These are phyloP conservation scores for Thymus mandschuricus DNA, from an alignment of 257 asterid genomes.

Conservation along the genomic window DNA sequence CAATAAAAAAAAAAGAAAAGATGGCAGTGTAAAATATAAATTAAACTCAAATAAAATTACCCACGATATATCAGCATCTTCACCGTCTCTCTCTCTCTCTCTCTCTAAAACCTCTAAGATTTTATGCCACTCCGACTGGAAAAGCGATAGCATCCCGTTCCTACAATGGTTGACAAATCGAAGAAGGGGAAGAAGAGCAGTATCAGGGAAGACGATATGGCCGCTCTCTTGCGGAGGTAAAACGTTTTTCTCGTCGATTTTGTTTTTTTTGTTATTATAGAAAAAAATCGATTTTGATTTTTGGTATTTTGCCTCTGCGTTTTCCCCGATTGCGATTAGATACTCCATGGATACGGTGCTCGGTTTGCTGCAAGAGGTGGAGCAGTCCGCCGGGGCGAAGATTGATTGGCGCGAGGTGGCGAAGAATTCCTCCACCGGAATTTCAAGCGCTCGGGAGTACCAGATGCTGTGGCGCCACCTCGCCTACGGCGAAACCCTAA, in stretches of 20 bases:
- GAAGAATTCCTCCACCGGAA: slow-evolving; percentile 73
- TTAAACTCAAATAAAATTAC: neutral
- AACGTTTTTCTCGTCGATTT: neutral
- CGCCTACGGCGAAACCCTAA: slow-evolving; percentile 69
- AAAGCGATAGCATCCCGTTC: neutral
- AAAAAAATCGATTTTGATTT: neutral
- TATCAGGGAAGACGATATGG: slow-evolving; percentile 60
- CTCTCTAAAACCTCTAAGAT: slow-evolving; percentile 30
- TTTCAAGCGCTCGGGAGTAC: slow-evolving; percentile 72
- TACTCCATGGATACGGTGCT: slow-evolving; percentile 64
- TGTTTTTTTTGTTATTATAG: neutral
- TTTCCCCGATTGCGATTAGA: slow-evolving; percentile 36
- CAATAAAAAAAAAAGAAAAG: too few species aligned
- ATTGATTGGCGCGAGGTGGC: slow-evolving; percentile 77
- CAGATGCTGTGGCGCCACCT: slow-evolving; percentile 89
- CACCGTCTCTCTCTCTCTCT: slow-evolving; percentile 19
- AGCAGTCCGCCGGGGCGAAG: slow-evolving; percentile 53
- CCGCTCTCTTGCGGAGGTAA: slow-evolving; percentile 63
- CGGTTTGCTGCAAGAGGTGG: slow-evolving; percentile 75
- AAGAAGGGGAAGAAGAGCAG: slow-evolving; percentile 56
- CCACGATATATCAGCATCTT: neutral
- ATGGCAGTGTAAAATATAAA: too few species aligned
- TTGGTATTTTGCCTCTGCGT: neutral
- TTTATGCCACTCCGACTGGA: slow-evolving; percentile 25
- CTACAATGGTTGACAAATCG: slow-evolving; percentile 58